These are phyloP conservation scores for Kwoniella shivajii DNA, from an alignment of 1,284 basidiomycete genomes.

Conservation along the genomic window DNA sequence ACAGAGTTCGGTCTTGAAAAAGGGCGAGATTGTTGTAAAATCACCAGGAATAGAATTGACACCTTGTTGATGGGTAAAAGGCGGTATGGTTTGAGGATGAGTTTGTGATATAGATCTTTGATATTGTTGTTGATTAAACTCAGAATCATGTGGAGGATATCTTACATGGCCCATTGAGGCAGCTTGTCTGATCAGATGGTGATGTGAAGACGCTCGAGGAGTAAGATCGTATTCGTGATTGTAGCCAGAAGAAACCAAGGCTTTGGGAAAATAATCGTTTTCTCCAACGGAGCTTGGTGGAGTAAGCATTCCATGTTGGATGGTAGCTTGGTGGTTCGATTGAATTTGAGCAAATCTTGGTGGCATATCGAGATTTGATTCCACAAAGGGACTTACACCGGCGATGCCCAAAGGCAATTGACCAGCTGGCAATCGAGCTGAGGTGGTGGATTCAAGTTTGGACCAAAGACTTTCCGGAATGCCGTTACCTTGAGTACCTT, in stretches of 20 bases:
- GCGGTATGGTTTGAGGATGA: not conserved
- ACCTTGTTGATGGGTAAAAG: not conserved
- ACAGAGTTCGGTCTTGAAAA: conserved; percentile 25
- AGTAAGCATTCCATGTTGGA: not conserved
- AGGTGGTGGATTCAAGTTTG: conserved; percentile 23
- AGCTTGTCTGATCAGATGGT: not conserved
- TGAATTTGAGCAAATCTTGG: conserved; percentile 2
- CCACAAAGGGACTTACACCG: not conserved
- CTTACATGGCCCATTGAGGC: not conserved
- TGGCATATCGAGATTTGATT: conserved; percentile 1
- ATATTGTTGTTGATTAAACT: not conserved
- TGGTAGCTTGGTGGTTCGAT: not conserved
- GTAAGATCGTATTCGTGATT: conserved; percentile 6
- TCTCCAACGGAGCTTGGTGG: not conserved
- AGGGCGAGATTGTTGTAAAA: too few species aligned
- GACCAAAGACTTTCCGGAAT: conserved; percentile 45
- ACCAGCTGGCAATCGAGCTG: conserved; percentile 6
- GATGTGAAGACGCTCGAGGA: conserved; percentile 3
- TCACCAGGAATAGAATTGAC: not conserved
- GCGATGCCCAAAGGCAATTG: conserved; percentile 6
- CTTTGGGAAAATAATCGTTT: conserved; percentile 1
- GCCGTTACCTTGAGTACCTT: conserved; percentile 39
- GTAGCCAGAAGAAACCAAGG: not conserved
- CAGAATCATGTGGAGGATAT: not conserved
- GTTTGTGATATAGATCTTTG: not conserved